Evolutionary conservation across 75 land plant genomes (phyloP).

Genomic region (Isoetes taiwanensis): DNA sequence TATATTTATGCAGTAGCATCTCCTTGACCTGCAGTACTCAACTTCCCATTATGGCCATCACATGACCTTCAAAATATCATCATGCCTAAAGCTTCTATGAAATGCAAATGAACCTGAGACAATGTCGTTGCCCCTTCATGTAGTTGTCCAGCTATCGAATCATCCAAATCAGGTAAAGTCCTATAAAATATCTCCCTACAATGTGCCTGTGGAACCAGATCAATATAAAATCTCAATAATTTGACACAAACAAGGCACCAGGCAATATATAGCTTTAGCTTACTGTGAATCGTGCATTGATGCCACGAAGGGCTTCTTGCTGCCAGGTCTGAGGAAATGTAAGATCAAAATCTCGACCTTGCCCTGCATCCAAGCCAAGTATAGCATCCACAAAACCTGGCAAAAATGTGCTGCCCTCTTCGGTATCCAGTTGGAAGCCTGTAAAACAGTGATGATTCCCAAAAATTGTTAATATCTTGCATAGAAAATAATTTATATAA

Average conservation of each 20-base stretch:
- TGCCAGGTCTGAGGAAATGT: slow-evolving; percentile 71
- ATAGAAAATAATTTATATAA: not conserved
- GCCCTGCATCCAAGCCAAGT: slow-evolving; percentile 54
- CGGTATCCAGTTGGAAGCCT: slow-evolving; percentile 87
- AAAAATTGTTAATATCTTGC: no score
- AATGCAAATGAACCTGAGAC: slow-evolving; percentile 35
- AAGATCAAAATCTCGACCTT: slow-evolving; percentile 65
- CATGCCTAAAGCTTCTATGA: not conserved
- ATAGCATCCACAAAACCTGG: slow-evolving; percentile 79
- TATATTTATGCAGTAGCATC: slow-evolving; percentile 40
- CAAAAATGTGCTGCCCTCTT: slow-evolving; percentile 59
- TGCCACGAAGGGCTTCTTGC: slow-evolving; percentile 70
- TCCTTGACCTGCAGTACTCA: slow-evolving; percentile 45
- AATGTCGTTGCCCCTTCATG: slow-evolving; percentile 55
- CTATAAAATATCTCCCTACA: slow-evolving; percentile 78
- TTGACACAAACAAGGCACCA: no score
- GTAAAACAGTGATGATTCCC: slow-evolving; percentile 14
- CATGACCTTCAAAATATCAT: not conserved
- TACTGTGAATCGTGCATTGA: slow-evolving; percentile 68
- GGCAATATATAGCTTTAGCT: slow-evolving; percentile 20
- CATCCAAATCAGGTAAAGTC: slow-evolving; percentile 59
- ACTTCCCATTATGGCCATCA: not conserved
- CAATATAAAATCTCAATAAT: no score
- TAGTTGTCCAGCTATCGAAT: slow-evolving; percentile 64
- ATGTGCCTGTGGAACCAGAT: slow-evolving; percentile 45